Base-by-base conservation (phyloP, 164 flowering plant genomes). In the Aristolochia californica region DNA sequence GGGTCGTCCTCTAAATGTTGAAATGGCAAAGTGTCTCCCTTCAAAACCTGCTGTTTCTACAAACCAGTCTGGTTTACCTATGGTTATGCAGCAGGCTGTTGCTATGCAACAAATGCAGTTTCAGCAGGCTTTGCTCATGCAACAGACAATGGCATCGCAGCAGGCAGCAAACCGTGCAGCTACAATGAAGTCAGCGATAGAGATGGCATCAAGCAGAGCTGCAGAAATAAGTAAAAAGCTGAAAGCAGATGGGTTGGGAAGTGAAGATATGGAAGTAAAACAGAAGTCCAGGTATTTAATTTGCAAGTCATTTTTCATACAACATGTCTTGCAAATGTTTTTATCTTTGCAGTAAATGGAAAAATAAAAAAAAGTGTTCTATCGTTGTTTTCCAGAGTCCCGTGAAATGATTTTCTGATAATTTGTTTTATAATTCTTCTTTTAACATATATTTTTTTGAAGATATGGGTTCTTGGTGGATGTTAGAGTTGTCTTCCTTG, bases 91-190 rank as follows among this genome's bases (percentile, higher is more conserved):
- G 71, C 99, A 94, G 73, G 96, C 99, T 67, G 97, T 90, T 67
- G 96, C 96, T 17, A 83, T 90, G 97, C 99, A 94, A 66, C 99
- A 94, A 69, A 87, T 93, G 95, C 97, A 94, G 58, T 94, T 88
- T 71, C 99, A 94, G 75, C 97, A 94, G 78, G 93, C 99, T 61
- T 67, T 94, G 50, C 57, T 88, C 22, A 88, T 94, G 97, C 99
- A 94, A 62, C 97, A 90, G 68, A 78, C 88, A 54, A 58, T 94
- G 87, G 78, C 75, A 66, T 81, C 95, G 1, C 97, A 90, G 65
- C 97, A 90, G 73, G 97, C 99, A 43, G 99, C 99, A 26, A 86
- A 77, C 53, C 76, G 85, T 56, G 99, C 95, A 52, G 99, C 99
- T 48, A 78, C 87, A 20, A 79, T 90, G 99, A 94, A 94, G 70